These are phyloP conservation scores for Arabidopsis hybrid DNA, from an alignment of 441 rosid species.

Conservation along the genomic window DNA sequence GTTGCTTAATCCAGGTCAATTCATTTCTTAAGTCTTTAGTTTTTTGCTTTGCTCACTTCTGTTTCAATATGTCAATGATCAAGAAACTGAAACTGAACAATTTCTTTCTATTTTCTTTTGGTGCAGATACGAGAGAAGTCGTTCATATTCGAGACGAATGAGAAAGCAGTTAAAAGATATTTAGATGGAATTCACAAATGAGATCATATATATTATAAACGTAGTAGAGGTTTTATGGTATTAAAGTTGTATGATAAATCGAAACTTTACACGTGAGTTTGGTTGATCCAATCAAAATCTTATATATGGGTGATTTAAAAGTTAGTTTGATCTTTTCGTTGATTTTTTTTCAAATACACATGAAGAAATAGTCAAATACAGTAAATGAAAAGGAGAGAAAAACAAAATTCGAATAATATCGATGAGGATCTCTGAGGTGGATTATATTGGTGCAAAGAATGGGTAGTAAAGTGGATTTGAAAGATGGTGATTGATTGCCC, in stretches of 20 bases:
- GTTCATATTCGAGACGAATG: constrained; percentile 36
- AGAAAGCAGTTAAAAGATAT: constrained; percentile 21
- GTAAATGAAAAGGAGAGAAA: constrained; percentile 5
- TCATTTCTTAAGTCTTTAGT: too few relatives aligned
- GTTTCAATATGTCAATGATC: constrained; percentile 6
- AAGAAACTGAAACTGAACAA: not conserved
- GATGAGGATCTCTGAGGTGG: constrained; percentile 8
- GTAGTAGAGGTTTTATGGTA: constrained; percentile 6
- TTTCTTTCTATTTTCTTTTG: not conserved
- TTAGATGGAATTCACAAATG: constrained; percentile 5
- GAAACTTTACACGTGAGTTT: constrained; percentile 16
- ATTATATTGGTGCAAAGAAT: constrained; percentile 11
- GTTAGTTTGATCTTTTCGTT: not conserved
- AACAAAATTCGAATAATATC: constrained; percentile 17
- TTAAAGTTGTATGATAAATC: not conserved
- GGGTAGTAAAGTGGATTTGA: constrained; percentile 40
- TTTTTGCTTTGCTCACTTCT: not conserved
- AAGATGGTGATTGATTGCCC: constrained; percentile 33
- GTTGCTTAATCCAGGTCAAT: constrained; percentile 40
- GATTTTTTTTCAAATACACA: not conserved
- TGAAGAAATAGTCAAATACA: constrained; percentile 12
- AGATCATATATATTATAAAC: not conserved
- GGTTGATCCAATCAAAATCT: constrained; percentile 4
- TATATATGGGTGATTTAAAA: not conserved
- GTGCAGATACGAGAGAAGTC: constrained; percentile 37